phyloP scores from a whole-genome alignment of 139 green algal genomes.

The Picochlorum sp. region DNA sequence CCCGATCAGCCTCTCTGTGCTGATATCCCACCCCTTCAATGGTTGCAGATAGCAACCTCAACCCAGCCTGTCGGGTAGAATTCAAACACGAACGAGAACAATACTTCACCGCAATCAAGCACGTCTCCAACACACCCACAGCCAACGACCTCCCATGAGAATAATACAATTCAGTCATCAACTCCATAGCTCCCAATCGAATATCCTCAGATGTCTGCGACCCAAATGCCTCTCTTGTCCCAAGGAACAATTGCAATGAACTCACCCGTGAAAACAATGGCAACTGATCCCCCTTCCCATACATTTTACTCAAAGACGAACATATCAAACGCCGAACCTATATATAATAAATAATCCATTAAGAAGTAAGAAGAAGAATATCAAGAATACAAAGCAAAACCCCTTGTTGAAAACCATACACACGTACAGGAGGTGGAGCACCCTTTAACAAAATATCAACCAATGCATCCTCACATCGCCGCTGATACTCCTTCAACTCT shows the following conservation, averaged over 20 bases:
- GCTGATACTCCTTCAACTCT: constrained; percentile 58
- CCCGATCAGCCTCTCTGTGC: constrained; percentile 35
- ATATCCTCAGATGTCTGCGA: constrained; percentile 32
- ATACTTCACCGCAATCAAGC: constrained; percentile 46
- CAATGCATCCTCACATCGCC: constrained; percentile 58
- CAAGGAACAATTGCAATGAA: constrained; percentile 53
- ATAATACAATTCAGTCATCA: constrained; percentile 42
- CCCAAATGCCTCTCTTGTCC: constrained; percentile 35
- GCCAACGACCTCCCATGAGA: constrained; percentile 44
- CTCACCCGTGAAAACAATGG: constrained; percentile 61
- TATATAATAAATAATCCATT: background rate
- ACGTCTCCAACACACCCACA: constrained; percentile 33
- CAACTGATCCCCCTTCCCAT: constrained; percentile 51
- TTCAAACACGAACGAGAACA: constrained; percentile 13
- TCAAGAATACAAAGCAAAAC: background rate
- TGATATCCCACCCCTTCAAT: constrained; percentile 44
- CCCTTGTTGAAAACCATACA: background rate
- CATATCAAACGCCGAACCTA: constrained; percentile 65
- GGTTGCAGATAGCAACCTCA: constrained; percentile 48
- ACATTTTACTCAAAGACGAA: constrained; percentile 54
- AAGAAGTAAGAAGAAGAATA: too few relatives aligned
- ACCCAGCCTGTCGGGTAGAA: constrained; percentile 28
- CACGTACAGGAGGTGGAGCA: constrained; percentile 34
- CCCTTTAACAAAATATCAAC: constrained; percentile 50
- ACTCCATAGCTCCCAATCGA: constrained; percentile 47